Base-by-base conservation (phyloP, 495 filamentous ascomycete species). In the Penicillium psychrofluorescens region DNA sequence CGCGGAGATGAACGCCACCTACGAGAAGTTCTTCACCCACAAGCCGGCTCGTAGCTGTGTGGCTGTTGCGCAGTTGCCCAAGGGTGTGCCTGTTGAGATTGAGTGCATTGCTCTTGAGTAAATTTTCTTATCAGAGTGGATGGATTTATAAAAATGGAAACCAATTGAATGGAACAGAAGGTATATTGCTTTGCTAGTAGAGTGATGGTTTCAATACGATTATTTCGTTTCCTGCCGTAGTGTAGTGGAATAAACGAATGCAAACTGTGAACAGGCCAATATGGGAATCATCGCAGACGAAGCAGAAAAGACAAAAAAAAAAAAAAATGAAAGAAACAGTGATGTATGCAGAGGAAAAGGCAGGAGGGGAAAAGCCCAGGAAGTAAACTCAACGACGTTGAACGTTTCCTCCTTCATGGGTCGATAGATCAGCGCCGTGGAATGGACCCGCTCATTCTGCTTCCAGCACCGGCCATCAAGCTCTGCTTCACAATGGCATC, bases 401-500 rank as follows among this genome's bases (percentile, higher is more conserved):
- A 22, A 22, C 22, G 22, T 4, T 22, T 22, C 4, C 0, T 22
- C 2, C 22, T 22, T 4, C 22, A 22, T 22, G 22, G 22, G 22
- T 22, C 3, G 22, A 22, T 22, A 22, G 22, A 4, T 62, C 44
- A 68, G 41, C 60, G 63, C 42, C 65, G 62, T 11, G 68, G 63
- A 33, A 77, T 59, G 10, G 73, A 80, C 29, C 79, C 68, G 39
- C 77, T 72, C 71, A 85, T 83, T 53, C 80, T 76, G 16, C 78
- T 75, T 15, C 80, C 78, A 37, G 67, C 70, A 40, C 85, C 84
- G 30, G 81, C 72, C 59, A 78, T 79, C 40, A 97, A 76, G 66
- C 92, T 97, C 67, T 95, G 89, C 55, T 83, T 76, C 29, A 99
- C 92, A 64, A 99, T 97, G 68, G 89, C 80, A 56, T 95, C 90